Percentiles rank a stretch among this genome's conserved stretches.
Evolutionary conservation across 495 filamentous ascomycete genomes (phyloP).

Genomic region (Aspergillus hancockii): DNA sequence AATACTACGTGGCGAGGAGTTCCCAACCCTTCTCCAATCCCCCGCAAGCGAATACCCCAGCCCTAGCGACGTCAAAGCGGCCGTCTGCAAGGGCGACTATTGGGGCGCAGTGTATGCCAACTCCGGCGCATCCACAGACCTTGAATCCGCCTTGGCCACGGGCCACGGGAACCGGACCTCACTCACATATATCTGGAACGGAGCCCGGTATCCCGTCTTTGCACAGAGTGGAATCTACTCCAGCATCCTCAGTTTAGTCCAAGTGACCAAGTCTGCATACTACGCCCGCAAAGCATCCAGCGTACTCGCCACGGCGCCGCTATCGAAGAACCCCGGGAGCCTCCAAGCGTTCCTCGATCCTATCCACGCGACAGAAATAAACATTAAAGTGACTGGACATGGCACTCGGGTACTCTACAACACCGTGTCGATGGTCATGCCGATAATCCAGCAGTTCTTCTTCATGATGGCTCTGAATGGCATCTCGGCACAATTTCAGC

Average conservation of each 20-base stretch:
- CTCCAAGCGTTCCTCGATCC: conserved; percentile 40
- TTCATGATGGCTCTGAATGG: conserved; percentile 40
- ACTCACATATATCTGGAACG: conserved; percentile 46
- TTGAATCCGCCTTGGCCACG: conserved; percentile 29
- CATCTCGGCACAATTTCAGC: conserved; percentile 36
- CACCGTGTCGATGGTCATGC: conserved; percentile 42
- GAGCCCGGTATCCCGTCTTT: conserved; percentile 42
- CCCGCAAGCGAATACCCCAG: conserved; percentile 22
- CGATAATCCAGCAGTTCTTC: conserved; percentile 51
- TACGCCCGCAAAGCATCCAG: conserved; percentile 29
- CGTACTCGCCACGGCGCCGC: conserved; percentile 18
- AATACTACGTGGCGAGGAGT: conserved; percentile 25
- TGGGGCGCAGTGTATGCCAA: conserved; percentile 42
- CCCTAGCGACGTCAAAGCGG: conserved; percentile 21
- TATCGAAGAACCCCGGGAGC: conserved; percentile 18
- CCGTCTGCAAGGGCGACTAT: conserved; percentile 37
- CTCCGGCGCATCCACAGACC: conserved; percentile 26
- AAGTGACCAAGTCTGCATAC: conserved; percentile 31
- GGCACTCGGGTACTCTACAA: conserved; percentile 46
- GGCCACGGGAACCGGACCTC: conserved; percentile 27
- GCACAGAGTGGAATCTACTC: conserved; percentile 29
- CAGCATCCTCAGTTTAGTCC: conserved; percentile 28
- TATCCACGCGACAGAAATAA: conserved; percentile 30
- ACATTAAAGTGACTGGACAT: conserved; percentile 43
- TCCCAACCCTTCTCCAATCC: conserved; percentile 33